These are phyloP conservation scores for Mentha longifolia DNA, from an alignment of 257 asterid species.

Conservation along the genomic window DNA sequence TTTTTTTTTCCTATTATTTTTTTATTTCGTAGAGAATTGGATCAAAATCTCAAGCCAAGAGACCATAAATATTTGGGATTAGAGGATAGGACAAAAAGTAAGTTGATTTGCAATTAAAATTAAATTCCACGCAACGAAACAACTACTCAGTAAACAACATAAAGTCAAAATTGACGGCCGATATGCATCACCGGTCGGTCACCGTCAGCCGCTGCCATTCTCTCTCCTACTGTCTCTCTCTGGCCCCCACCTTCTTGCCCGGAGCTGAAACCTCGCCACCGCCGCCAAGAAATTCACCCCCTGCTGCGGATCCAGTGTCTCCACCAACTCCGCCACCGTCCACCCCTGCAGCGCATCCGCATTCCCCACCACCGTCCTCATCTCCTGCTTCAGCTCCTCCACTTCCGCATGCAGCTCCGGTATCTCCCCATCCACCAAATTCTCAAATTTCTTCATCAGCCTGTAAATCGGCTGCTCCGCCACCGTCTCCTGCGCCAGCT, in stretches of 20 bases:
- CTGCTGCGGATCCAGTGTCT: constrained; percentile 47
- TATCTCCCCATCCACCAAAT: constrained; percentile 15
- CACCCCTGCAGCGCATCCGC: constrained; percentile 56
- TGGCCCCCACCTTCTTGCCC: constrained; percentile 44
- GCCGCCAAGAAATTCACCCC: constrained; percentile 49
- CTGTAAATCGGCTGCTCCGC: constrained; percentile 53
- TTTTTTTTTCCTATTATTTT: no score
- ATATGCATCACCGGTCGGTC: no score
- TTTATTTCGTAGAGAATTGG: no score
- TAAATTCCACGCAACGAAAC: no score
- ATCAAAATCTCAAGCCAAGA: no score
- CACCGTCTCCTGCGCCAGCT: constrained; percentile 58
- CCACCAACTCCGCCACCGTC: constrained; percentile 47
- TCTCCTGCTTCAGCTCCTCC: constrained; percentile 38
- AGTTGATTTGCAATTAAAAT: no score
- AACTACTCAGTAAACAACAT: no score
- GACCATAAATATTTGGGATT: no score
- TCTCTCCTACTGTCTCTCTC: constrained; percentile 32
- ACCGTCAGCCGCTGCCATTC: not conserved
- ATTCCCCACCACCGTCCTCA: constrained; percentile 42
- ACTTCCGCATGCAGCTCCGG: constrained; percentile 33
- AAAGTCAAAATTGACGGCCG: no score
- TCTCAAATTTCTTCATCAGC: constrained; percentile 26
- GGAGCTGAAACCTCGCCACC: constrained; percentile 41
- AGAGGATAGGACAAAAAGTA: no score